These are phyloP conservation scores for Cucumis melo DNA, from an alignment of 306 rosid species.

Conservation along the genomic window DNA sequence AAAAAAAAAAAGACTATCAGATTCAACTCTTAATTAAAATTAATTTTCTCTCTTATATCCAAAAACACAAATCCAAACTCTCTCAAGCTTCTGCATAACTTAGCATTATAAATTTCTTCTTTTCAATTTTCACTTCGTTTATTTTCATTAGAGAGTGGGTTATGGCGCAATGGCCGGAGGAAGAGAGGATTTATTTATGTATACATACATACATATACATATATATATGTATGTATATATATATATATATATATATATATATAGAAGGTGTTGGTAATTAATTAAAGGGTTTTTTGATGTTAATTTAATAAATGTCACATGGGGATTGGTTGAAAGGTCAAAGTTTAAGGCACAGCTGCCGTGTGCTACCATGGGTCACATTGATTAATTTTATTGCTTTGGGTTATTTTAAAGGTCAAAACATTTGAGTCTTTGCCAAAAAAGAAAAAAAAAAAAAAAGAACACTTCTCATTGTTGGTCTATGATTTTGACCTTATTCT, in stretches of 20 bases:
- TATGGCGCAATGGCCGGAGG: not conserved
- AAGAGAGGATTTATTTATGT: not conserved
- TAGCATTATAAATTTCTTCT: not conserved
- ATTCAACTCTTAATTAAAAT: not conserved
- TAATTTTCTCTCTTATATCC: not conserved
- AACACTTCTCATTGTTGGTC: not conserved
- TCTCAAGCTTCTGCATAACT: not conserved
- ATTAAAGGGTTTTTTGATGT: not conserved
- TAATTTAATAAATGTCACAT: not conserved
- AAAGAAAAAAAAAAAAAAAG: too few species aligned
- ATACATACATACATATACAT: not conserved
- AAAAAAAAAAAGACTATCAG: not conserved
- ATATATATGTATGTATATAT: not conserved
- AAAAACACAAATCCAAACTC: not conserved
- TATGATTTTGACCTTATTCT: not conserved
- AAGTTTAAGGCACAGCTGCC: not conserved
- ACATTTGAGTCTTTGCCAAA: not conserved
- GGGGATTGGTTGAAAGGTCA: constrained; percentile 3
- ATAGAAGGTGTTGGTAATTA: not conserved
- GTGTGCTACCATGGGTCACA: not conserved
- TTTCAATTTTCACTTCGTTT: not conserved
- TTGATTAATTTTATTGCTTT: not conserved
- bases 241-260: not conserved
- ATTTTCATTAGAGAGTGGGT: not conserved
- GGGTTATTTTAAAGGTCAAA: not conserved